phyloP scores from a whole-genome alignment of 2,329 filamentous ascomycete genomes.

The Curvularia sp. region DNA sequence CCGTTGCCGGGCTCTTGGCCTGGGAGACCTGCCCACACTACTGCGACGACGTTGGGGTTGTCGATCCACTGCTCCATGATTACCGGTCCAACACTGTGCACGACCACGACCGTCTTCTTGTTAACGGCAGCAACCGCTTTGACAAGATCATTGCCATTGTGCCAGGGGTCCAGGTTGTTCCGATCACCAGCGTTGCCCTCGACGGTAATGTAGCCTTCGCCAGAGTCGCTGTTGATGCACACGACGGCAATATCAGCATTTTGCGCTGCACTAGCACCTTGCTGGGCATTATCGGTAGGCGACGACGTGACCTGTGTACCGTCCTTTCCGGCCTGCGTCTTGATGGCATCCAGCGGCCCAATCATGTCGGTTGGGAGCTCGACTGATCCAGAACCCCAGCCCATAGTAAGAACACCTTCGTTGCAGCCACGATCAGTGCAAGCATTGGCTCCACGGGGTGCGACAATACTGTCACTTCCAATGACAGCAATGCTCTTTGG shows the following conservation, averaged over 20 bases:
- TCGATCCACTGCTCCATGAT: conserved; percentile 49
- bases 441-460: conserved; percentile 77
- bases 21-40: conserved; percentile 52
- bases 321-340: conserved; percentile 46
- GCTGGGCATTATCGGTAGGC: conserved; percentile 49
- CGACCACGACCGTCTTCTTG: conserved; percentile 51
- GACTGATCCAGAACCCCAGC: conserved; percentile 68
- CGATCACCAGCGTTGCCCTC: conserved; percentile 58
- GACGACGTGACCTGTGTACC: conserved; percentile 51
- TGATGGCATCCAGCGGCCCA: conserved; percentile 54
- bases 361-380: conserved; percentile 54
- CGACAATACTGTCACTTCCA: conserved; percentile 82
- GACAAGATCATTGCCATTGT: conserved; percentile 54
- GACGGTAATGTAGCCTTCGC: conserved; percentile 60
- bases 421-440: conserved; percentile 72
- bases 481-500: conserved; percentile 69
- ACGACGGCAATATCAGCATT: conserved; percentile 53
- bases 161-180: conserved; percentile 58
- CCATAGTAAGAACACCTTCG: conserved; percentile 71
- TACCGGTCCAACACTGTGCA: conserved; percentile 50
- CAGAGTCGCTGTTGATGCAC: conserved; percentile 58
- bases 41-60: conserved; percentile 49
- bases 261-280: conserved; percentile 49
- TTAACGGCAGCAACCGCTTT: conserved; percentile 47
- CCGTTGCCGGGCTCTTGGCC: conserved; percentile 55